These are phyloP conservation scores for Puccinia novopanici DNA, from an alignment of 1,284 basidiomycete species.

Conservation along the genomic window DNA sequence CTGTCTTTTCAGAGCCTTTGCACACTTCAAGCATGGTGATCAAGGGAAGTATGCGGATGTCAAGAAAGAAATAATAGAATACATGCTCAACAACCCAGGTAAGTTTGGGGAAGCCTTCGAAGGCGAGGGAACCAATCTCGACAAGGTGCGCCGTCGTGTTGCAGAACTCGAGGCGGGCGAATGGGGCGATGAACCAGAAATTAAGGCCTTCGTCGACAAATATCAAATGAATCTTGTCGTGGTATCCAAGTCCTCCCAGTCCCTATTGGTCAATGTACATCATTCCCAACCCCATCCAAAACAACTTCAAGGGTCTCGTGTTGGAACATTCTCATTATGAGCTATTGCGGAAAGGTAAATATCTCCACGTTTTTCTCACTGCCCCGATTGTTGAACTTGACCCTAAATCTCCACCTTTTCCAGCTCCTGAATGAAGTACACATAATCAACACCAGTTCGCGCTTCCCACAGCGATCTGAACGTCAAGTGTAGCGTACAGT, in stretches of 20 bases:
- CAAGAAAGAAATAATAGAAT: neutral
- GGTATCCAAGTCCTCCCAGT: neutral
- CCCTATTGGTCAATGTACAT: neutral
- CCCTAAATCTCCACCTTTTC: too few species aligned
- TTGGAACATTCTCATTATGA: neutral
- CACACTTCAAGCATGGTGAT: neutral
- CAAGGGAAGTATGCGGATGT: neutral
- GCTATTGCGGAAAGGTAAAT: neutral
- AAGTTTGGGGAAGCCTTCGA: neutral
- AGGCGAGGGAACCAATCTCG: neutral
- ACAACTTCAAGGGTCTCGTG: neutral
- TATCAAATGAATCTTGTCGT: neutral
- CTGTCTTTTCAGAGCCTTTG: conserved; percentile 5
- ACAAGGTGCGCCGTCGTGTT: neutral
- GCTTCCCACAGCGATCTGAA: too few species aligned
- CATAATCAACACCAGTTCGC: too few species aligned
- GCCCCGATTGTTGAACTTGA: neutral
- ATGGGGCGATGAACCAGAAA: neutral
- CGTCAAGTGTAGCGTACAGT: too few species aligned
- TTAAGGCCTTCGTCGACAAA: neutral
- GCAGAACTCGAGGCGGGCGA: neutral
- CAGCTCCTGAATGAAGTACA: too few species aligned
- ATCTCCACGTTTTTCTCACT: neutral
- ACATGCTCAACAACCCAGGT: neutral
- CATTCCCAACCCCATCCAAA: too few species aligned